Conservation (phyloP, 108 stramenopile genomes). For the Aurantiochytrium sp. region DNA sequence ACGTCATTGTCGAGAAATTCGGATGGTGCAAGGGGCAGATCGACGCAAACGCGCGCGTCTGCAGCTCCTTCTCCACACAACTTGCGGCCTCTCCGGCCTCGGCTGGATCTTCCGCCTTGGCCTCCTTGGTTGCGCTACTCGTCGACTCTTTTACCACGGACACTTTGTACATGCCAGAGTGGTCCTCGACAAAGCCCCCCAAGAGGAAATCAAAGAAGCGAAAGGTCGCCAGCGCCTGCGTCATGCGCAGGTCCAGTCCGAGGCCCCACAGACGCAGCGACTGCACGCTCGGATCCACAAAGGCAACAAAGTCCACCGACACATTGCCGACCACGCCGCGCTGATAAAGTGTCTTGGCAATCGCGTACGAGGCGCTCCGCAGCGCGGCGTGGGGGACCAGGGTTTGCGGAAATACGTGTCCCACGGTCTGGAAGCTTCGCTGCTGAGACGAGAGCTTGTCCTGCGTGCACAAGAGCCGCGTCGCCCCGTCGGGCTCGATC, state of each 20-base stretch:
- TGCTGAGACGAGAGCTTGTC: not conserved
- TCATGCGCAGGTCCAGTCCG: not conserved
- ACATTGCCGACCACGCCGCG: not conserved
- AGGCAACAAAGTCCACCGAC: not conserved
- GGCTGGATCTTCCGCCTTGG: not conserved
- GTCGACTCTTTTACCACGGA: not conserved
- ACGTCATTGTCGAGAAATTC: not conserved
- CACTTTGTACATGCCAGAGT: not conserved
- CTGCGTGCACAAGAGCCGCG: not conserved
- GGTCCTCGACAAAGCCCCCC: not conserved
- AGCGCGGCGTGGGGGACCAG: not conserved
- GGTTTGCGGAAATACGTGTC: not conserved
- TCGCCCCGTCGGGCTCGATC: not conserved
- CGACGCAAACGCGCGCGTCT: not conserved
- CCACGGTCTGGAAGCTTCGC: not conserved
- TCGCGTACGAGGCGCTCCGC: not conserved
- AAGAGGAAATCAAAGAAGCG: not conserved
- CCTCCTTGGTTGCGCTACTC: not conserved
- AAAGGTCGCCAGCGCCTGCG: not conserved
- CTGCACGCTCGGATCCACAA: not conserved
- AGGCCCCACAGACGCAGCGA: not conserved
- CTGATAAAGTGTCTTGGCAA: not conserved
- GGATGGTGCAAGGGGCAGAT: not conserved
- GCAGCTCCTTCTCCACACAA: not conserved
- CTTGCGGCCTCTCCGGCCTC: not conserved